phyloP scores from a whole-genome alignment of 2,329 filamentous ascomycete genomes.

The Ophiosphaerella narmari region DNA sequence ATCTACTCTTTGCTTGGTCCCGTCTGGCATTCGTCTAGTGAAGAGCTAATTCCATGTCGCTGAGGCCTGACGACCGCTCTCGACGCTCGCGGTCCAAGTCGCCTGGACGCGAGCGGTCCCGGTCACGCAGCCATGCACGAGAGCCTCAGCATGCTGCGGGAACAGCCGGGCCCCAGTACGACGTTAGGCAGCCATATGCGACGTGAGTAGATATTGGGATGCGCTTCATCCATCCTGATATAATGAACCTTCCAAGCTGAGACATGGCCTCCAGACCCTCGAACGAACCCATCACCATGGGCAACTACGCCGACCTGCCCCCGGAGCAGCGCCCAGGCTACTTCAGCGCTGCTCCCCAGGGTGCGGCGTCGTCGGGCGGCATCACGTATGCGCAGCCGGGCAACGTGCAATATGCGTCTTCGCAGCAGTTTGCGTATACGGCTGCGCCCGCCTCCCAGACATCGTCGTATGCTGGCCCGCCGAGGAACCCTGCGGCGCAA shows the following conservation, averaged over 20 bases:
- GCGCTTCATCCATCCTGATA: too few species aligned
- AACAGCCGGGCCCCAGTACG: conserved; percentile 45
- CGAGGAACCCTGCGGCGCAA: conserved; percentile 22
- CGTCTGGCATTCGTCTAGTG: not conserved
- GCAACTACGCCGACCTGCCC: conserved; percentile 51
- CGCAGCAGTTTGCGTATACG: conserved; percentile 36
- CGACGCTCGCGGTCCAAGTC: conserved; percentile 51
- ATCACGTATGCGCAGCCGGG: conserved; percentile 29
- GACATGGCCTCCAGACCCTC: conserved; percentile 38
- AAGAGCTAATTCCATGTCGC: conserved; percentile 38
- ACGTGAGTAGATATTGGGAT: conserved; percentile 33
- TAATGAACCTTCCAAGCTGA: conserved; percentile 20
- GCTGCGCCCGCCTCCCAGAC: conserved; percentile 30
- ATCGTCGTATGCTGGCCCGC: conserved; percentile 25
- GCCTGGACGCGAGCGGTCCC: conserved; percentile 45
- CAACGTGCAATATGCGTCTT: conserved; percentile 35
- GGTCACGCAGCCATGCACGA: conserved; percentile 47
- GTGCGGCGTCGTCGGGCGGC: conserved; percentile 12
- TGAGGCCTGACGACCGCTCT: conserved; percentile 49
- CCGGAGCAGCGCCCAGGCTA: conserved; percentile 51
- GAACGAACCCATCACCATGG: conserved; percentile 48
- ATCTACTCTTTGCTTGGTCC: not conserved
- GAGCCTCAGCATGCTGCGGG: conserved; percentile 39
- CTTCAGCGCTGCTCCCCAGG: conserved; percentile 30
- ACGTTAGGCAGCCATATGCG: conserved; percentile 46